Base-by-base conservation (phyloP, 1,139 yeast species). In the Pichiaceae sp. region DNA sequence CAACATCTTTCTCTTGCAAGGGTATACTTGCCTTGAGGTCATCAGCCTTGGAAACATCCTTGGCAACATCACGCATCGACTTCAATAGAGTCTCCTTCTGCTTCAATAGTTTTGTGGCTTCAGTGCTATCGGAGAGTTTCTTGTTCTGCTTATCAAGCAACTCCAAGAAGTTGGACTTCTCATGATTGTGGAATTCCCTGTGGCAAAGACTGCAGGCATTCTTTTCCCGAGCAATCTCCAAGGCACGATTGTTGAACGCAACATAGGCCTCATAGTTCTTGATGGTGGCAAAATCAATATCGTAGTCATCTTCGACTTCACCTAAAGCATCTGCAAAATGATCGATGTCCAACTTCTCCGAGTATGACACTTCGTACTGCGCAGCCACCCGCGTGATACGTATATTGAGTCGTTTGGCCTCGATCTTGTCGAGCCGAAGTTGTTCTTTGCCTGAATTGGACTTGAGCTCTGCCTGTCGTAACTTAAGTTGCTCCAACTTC, bases 181-280 rank as follows among this genome's bases (percentile, higher is more conserved):
- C 45, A 9, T 40, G 39, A 2, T 62, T 62, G 28, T 70, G 72
- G 57, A 83, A 82, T 17, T 66, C 60, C 36, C 93, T 61, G 29
- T 73, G 70, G 53, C 95, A 84, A 36, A 84, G 59, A 31, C 78
- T 63, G 53, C 95, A 84, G 38, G 70, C 65, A 28, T 75, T 66
- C 14, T 68, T 68, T 5, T 54, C 54, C 32, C 74, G 62, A 0
- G 91, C 87, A 36, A 75, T 59, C 32, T 73, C 72, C 15, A 81
- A 56, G 0, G 94, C 93, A 32, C 69, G 75, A 23, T 68, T 56
- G 46, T 82, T 80, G 53, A 78, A 82, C 35, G 72, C 74, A 31
- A 72, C 64, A 1, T 87, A 77, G 1, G 83, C 80, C 38, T 76
- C 78, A 24, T 71, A 72, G 43, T 82, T 73, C 47, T 80, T 81